Base-by-base conservation (phyloP, 257 asterid species). In the Cinchona pubescens region DNA sequence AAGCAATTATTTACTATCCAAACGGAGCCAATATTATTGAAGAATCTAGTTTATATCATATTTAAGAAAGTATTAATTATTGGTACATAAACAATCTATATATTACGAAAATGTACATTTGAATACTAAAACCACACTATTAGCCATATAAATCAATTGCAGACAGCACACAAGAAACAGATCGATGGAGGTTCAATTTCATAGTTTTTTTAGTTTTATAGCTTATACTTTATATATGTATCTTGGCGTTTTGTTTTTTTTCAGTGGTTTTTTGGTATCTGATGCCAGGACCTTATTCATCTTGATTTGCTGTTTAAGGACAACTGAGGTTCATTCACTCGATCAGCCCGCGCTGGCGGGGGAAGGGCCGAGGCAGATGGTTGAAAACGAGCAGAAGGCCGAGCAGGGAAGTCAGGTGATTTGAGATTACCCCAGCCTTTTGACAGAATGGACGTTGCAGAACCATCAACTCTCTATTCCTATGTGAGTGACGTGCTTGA, bases 401-500 rank as follows among this genome's bases (percentile, higher is more conserved):
- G 73, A 75, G 84, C 71, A 74, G 72, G 69, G 53, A 78, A 73
- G 46, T 79, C 83, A 0, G 82, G 69, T 35, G 75, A 74, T 72
- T 76, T 66, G 42, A 82, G 82, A 75, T 75, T 38, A 68, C 81
- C 77, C 96, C 97, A 88, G 13, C 86, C 83, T 76, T 81, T 82
- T 21, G 95, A 82, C 76, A 90, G 88, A 82, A 92, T 85, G n/a
- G 97, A 88, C 71, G 84, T 87, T 32, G 92, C 78, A 55, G 90
- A 83, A n/a, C 96, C 96, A 79, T 92, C n/a, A n/a, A n/a, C n/a
- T n/a, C n/a, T n/a, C 96, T 80, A 90, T 64, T 61, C 97, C 96
- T 62, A 92, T 89, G 90, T 90, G 97, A 71, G 96, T 92, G 64
- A 90, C 96, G 76, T 92, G 97, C 84, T 92, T 92, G 74, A 92